A percentile compares a stretch with the other conserved stretches of the same genome.
phyloP scores from a whole-genome alignment of 1,139 yeast species.

The Wickerhamomyces sp. region DNA sequence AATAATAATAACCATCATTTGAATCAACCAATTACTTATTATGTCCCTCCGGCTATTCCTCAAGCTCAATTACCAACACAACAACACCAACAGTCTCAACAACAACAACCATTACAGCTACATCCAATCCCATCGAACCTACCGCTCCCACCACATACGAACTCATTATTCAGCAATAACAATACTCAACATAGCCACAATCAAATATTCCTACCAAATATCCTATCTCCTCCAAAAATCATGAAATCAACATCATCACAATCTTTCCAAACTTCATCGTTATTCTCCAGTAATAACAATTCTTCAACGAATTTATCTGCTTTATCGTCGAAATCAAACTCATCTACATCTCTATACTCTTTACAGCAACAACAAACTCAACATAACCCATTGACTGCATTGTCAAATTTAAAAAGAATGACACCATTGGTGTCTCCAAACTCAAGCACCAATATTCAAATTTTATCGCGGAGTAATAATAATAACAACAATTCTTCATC shows the following conservation, averaged over 20 bases:
- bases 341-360: constrained; percentile 21
- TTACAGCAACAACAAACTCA: constrained; percentile 9
- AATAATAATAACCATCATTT: background rate
- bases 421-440: constrained; percentile 25
- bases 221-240: constrained; percentile 25
- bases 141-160: constrained; percentile 7
- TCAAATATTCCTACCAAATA: constrained; percentile 21
- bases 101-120: constrained; percentile 5
- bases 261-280: constrained; percentile 19
- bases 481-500: constrained; percentile 7
- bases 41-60: constrained; percentile 15
- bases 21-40: constrained; percentile 24
- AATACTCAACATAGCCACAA: background rate
- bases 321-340: constrained; percentile 22
- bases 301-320: constrained; percentile 21
- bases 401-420: constrained; percentile 35
- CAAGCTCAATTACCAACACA: constrained; percentile 2
- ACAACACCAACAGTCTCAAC: constrained; percentile 3
- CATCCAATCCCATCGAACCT: background rate
- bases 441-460: constrained; percentile 10
- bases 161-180: constrained; percentile 8
- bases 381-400: constrained; percentile 25
- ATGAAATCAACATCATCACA: constrained; percentile 21
- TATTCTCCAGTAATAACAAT: constrained; percentile 19
- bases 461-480: constrained; percentile 8